These are phyloP conservation scores for Populus hybrid DNA, from an alignment of 441 rosid genomes.

Conservation along the genomic window DNA sequence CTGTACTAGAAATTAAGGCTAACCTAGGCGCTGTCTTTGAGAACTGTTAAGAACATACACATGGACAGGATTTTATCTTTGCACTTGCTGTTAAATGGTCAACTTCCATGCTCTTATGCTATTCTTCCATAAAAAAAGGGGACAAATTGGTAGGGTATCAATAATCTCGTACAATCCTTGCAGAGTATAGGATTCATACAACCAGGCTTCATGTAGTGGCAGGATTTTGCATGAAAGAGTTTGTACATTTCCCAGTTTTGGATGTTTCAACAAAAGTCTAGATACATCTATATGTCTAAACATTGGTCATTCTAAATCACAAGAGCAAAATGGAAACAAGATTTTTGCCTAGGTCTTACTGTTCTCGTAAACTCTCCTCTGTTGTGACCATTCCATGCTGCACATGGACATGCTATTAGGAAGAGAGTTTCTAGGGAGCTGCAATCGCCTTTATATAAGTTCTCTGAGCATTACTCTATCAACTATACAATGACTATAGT, in stretches of 20 bases:
- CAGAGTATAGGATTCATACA: not conserved
- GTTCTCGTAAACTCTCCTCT: not conserved
- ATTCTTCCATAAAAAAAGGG: not conserved
- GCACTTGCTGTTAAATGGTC: slow-evolving; percentile 1
- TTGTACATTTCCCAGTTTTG: not conserved
- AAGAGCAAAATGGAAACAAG: not conserved
- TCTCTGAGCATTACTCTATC: not conserved
- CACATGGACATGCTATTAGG: not conserved
- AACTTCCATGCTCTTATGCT: not conserved
- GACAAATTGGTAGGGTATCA: not conserved
- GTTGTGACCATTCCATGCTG: not conserved
- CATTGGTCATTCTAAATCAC: not conserved
- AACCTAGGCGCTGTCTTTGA: not conserved
- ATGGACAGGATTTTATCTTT: not conserved
- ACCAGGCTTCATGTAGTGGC: not conserved
- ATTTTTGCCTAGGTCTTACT: not conserved
- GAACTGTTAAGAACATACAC: not conserved
- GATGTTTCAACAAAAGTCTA: not conserved
- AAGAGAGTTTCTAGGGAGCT: not conserved
- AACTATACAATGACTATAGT: not conserved
- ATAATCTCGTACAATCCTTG: not conserved
- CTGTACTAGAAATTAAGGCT: not conserved
- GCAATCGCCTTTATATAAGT: not conserved
- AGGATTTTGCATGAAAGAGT: not conserved
- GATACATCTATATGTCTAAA: not conserved